Evolutionary conservation across 768 basidiomycete species (phyloP).

Genomic region (Rhodotorula kratochvilovae): DNA sequence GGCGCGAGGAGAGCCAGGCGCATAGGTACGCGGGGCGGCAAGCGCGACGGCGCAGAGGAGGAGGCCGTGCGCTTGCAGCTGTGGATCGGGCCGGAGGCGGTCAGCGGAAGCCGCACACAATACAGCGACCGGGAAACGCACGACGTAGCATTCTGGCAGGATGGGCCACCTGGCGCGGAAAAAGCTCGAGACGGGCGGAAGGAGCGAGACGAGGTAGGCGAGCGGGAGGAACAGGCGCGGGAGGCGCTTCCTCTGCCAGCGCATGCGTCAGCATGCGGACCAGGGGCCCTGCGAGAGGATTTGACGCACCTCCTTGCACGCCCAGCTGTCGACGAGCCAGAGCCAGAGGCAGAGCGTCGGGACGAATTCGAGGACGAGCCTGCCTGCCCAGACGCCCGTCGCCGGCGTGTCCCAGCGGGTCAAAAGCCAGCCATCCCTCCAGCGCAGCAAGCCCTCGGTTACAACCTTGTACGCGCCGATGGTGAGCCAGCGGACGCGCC

Average conservation of each 20-base stretch:
- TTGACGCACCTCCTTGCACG: constrained; percentile 12
- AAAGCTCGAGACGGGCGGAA: background rate
- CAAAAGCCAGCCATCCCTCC: background rate
- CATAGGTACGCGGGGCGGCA: background rate
- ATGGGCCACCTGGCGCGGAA: background rate
- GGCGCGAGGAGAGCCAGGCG: background rate
- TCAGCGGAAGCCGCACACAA: too few species aligned
- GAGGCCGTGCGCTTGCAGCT: constrained; percentile 30
- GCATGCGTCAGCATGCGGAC: background rate
- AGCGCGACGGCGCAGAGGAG: constrained; percentile 18
- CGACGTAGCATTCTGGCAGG: constrained; percentile 15
- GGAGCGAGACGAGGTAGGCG: background rate
- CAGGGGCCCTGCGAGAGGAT: background rate
- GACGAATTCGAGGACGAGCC: constrained; percentile 4
- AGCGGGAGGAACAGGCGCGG: background rate
- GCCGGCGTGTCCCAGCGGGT: background rate
- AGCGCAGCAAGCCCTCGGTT: background rate
- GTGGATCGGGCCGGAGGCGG: background rate
- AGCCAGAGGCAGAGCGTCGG: background rate
- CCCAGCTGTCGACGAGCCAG: background rate
- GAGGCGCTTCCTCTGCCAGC: constrained; percentile 1
- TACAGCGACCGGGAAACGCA: background rate
- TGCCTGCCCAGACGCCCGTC: constrained; percentile 1
- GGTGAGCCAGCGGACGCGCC: constrained; percentile 6
- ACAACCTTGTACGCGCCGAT: background rate